These are phyloP conservation scores for Gnomoniopsis sp. DNA, from an alignment of 2,329 filamentous ascomycete species.

Conservation along the genomic window DNA sequence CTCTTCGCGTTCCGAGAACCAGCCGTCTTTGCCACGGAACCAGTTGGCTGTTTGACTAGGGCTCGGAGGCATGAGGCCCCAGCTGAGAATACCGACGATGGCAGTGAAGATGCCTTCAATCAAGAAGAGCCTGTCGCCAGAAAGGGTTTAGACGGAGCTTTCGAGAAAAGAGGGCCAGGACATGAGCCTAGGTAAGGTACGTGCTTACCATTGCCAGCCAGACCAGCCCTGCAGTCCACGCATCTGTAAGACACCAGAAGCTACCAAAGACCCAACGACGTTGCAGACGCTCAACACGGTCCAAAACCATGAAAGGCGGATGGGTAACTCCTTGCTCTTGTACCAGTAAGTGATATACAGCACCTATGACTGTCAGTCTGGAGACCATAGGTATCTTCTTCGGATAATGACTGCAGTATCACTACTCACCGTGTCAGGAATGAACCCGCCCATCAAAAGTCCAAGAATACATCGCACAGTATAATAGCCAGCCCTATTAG, in stretches of 20 bases:
- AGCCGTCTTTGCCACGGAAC: slow-evolving; percentile 57
- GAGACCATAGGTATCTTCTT: too few relatives aligned
- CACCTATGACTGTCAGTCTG: slow-evolving; percentile 29
- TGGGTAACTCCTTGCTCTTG: slow-evolving; percentile 65
- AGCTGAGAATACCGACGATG: slow-evolving; percentile 40
- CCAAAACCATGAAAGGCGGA: slow-evolving; percentile 57
- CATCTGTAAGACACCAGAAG: slow-evolving; percentile 51
- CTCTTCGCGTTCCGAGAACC: slow-evolving; percentile 60
- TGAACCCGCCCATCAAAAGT: slow-evolving; percentile 57
- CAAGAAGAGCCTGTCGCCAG: slow-evolving; percentile 36
- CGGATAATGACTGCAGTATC: too few relatives aligned
- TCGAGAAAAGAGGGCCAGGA: too few relatives aligned
- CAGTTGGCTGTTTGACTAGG: slow-evolving; percentile 50
- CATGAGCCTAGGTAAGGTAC: too few relatives aligned
- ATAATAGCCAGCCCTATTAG: slow-evolving; percentile 27
- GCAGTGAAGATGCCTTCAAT: slow-evolving; percentile 47
- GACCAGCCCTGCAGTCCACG: slow-evolving; percentile 47
- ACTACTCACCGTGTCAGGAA: slow-evolving; percentile 49
- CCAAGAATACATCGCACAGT: slow-evolving; percentile 36
- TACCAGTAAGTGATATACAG: slow-evolving; percentile 75
- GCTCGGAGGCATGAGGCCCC: slow-evolving; percentile 42
- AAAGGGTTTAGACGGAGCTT: too few relatives aligned
- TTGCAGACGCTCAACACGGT: slow-evolving; percentile 57
- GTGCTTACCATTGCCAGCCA: slow-evolving; percentile 28
- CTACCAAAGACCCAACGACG: slow-evolving; percentile 50